A percentile compares a stretch with the other conserved stretches of the same genome.
Evolutionary conservation across 140 eudicot species (phyloP).

Genomic region (Flaveria floridana): DNA sequence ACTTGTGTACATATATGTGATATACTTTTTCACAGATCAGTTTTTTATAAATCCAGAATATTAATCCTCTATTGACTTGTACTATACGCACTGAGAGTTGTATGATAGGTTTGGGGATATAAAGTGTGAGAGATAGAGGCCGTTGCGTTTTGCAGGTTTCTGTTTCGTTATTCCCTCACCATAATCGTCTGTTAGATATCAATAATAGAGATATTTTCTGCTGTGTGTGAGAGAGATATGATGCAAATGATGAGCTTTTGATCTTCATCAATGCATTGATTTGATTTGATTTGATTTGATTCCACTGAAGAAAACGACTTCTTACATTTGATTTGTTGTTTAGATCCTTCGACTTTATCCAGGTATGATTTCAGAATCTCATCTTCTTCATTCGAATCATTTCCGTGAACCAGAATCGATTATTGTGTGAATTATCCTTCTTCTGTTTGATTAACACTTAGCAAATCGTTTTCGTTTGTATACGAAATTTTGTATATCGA

Average conservation of each 20-base stretch:
- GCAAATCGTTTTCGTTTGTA: slow-evolving; percentile 3
- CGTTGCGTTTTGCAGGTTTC: slow-evolving; percentile 20
- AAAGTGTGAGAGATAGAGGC: slow-evolving; percentile 22
- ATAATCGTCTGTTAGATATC: slow-evolving; percentile 9
- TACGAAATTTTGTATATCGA: slow-evolving; percentile 2
- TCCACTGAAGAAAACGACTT: background rate
- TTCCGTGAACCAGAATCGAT: slow-evolving; percentile 1
- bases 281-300: slow-evolving; percentile 26
- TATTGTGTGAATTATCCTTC: slow-evolving; percentile 5
- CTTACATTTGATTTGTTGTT: background rate
- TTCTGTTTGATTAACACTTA: background rate
- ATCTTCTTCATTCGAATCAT: background rate
- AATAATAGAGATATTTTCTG: slow-evolving; percentile 11
- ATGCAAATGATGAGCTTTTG: slow-evolving; percentile 4
- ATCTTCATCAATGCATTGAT: slow-evolving; percentile 26
- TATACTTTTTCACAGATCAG: slow-evolving; percentile 3
- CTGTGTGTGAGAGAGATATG: background rate
- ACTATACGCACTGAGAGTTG: slow-evolving; percentile 10
- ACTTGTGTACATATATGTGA: no score
- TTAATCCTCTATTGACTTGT: background rate
- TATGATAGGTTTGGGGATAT: background rate
- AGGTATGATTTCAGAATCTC: background rate
- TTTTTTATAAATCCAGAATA: background rate
- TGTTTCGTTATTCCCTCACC: slow-evolving; percentile 23
- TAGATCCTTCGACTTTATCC: background rate